Conservation (phyloP, 2,329 filamentous ascomycete genomes). For the Pseudogymnoascus sp. region DNA sequence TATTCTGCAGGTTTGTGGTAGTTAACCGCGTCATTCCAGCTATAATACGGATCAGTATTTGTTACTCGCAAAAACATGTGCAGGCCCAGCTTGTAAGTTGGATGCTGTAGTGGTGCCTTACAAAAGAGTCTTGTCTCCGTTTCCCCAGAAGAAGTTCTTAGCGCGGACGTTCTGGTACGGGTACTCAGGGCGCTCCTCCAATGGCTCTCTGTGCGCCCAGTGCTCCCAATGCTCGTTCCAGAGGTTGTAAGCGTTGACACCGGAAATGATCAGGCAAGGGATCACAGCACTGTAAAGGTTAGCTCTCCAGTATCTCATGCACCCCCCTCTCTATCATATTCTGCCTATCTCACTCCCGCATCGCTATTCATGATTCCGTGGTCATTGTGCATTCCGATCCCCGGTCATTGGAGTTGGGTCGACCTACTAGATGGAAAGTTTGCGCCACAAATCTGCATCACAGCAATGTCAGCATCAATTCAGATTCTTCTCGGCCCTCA, state of each 20-base stretch:
- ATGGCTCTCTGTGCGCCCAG: slow-evolving; percentile 73
- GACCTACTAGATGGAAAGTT: slow-evolving; percentile 91
- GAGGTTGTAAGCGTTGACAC: slow-evolving; percentile 78
- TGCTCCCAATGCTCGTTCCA: slow-evolving; percentile 98
- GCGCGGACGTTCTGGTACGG: slow-evolving; percentile 94
- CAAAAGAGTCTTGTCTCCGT: slow-evolving; percentile 85
- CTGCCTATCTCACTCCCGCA: not conserved
- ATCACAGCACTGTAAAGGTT: slow-evolving; percentile 55
- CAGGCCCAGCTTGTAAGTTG: not conserved
- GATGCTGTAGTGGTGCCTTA: slow-evolving; percentile 36
- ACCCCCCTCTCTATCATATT: not conserved
- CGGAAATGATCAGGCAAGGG: slow-evolving; percentile 63
- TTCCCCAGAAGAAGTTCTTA: slow-evolving; percentile 92
- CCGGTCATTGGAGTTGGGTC: slow-evolving; percentile 17
- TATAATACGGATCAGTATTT: slow-evolving; percentile 28
- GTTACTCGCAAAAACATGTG: not conserved
- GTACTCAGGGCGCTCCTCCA: slow-evolving; percentile 90
- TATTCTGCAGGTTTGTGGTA: slow-evolving; percentile 80
- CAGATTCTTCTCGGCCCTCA: not conserved
- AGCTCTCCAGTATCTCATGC: slow-evolving; percentile 1
- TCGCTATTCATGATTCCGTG: not conserved
- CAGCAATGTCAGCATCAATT: slow-evolving; percentile 28
- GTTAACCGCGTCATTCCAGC: slow-evolving; percentile 95
- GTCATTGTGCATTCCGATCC: not conserved
- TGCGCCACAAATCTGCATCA: slow-evolving; percentile 76